These are phyloP conservation scores for Elaphomyces granulatus DNA, from an alignment of 495 filamentous ascomycete species.

Conservation along the genomic window DNA sequence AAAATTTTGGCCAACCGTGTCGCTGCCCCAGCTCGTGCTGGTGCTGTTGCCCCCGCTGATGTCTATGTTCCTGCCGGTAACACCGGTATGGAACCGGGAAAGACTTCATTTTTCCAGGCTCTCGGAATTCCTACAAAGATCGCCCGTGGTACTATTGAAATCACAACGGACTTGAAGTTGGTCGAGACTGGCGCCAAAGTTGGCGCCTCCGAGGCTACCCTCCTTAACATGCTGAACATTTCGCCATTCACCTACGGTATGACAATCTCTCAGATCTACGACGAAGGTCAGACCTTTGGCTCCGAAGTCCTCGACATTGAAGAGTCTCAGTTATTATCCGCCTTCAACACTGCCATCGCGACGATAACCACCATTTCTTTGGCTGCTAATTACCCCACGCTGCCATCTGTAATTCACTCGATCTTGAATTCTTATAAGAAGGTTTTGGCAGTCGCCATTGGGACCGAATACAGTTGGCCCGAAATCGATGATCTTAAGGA, in stretches of 20 bases:
- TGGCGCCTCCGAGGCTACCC: slow-evolving; percentile 93
- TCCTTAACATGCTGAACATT: slow-evolving; percentile 99
- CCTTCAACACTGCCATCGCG: slow-evolving; percentile 66
- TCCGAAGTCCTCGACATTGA: slow-evolving; percentile 78
- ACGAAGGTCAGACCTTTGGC: slow-evolving; percentile 82
- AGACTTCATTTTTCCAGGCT: slow-evolving; percentile 99
- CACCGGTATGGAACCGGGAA: slow-evolving; percentile 99
- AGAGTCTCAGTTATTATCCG: slow-evolving; percentile 77
- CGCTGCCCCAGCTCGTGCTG: slow-evolving; percentile 90
- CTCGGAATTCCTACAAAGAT: slow-evolving; percentile 99
- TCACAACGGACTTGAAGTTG: slow-evolving; percentile 94
- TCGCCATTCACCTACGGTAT: slow-evolving; percentile 99
- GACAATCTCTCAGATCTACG: slow-evolving; percentile 89
- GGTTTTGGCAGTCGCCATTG: slow-evolving; percentile 74
- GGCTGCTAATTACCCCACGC: slow-evolving; percentile 83
- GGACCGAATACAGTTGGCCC: slow-evolving; percentile 87
- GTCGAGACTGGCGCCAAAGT: slow-evolving; percentile 87
- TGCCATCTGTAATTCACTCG: slow-evolving; percentile 93
- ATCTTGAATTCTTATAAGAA: slow-evolving; percentile 97
- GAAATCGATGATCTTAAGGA: slow-evolving; percentile 97
- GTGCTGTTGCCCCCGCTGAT: slow-evolving; percentile 83
- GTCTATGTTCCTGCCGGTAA: slow-evolving; percentile 91
- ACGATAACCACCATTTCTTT: slow-evolving; percentile 86
- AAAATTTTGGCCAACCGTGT: slow-evolving; percentile 96
- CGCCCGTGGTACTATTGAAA: slow-evolving; percentile 99